Base-by-base conservation (phyloP, 345 rosid genomes). In the Kernera saxatilis region DNA sequence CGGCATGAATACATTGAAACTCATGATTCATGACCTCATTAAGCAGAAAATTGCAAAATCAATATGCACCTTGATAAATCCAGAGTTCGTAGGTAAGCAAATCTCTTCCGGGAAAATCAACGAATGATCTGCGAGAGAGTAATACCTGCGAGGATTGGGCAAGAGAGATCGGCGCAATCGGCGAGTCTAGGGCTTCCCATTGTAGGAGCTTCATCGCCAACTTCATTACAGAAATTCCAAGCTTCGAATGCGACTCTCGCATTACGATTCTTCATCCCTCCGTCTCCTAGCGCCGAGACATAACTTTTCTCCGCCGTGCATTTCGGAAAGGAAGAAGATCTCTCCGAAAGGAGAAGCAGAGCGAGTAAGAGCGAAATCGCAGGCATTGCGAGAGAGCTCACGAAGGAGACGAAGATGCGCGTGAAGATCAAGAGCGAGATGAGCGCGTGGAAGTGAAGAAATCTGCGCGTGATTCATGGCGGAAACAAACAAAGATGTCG, bases 181-280 rank as follows among this genome's bases (percentile, higher is more conserved):
- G 91, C 88, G 26, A 77, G 70, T 68, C 87, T 72, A 45, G 91
- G 93, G 22, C 87, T 88, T 50, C 85, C 89, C 81, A 86, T 79
- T 6, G 70, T 14, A 39, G 85, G 87, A 68, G 73, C 84, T 66
- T 86, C 87, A 5, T 45, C 49, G 5, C 89, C 93, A 69, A 82
- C 91, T 74, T 88, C 91, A 71, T 88, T 88, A 71, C 87, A 86
- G 64, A 86, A 85, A 49, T 86, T 86, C 87, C 88, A 88, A 69
- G 86, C 83, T 80, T 86, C 86, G 32, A 86, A 67, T 6, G 80
- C 88, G 50, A 88, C 75, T 71, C 93, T 83, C 35, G 83, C 75
- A 69, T 75, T 58, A 68, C 52, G 74, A 73, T 74, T 84, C 54
- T 29, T 78, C 88, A 85, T 84, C 22, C 84, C 90, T 2, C 90